Conservation (phyloP, 768 basidiomycete species). For the Russula griseocarnosa region DNA sequence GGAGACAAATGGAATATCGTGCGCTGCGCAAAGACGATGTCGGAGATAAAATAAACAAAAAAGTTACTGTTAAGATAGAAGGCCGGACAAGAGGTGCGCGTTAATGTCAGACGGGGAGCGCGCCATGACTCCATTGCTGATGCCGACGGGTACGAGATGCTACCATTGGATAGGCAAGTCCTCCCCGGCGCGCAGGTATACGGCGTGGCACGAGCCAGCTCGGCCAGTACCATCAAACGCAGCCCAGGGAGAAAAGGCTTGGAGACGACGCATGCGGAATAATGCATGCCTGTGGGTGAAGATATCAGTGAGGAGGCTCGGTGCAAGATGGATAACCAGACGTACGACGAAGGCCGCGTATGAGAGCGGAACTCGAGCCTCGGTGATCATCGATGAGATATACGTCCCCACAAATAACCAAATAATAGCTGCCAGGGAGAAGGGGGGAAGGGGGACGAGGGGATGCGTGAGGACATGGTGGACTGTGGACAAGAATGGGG, state of each 20-base stretch:
- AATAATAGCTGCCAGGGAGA: neutral
- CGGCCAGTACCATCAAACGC: neutral
- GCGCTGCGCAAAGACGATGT: no score
- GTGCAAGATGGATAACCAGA: neutral
- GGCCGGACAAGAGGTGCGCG: no score
- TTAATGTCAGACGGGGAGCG: neutral
- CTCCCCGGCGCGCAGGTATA: neutral
- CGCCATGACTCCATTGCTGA: neutral
- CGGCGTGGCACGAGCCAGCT: neutral
- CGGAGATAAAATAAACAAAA: no score
- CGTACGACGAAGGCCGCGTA: neutral
- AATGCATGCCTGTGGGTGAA: neutral
- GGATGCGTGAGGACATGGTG: neutral
- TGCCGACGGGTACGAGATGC: neutral
- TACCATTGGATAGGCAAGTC: conserved; percentile 3
- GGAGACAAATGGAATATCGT: no score
- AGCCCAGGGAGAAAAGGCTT: neutral
- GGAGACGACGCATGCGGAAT: neutral
- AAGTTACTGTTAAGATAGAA: no score
- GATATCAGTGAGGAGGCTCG: neutral
- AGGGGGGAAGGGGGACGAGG: neutral
- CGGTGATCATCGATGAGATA: neutral
- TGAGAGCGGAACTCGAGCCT: neutral
- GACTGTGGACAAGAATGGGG: no score
- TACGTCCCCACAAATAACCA: neutral